These are phyloP conservation scores for Apiotrichum brassicae DNA, from an alignment of 1,284 basidiomycete species.

Conservation along the genomic window DNA sequence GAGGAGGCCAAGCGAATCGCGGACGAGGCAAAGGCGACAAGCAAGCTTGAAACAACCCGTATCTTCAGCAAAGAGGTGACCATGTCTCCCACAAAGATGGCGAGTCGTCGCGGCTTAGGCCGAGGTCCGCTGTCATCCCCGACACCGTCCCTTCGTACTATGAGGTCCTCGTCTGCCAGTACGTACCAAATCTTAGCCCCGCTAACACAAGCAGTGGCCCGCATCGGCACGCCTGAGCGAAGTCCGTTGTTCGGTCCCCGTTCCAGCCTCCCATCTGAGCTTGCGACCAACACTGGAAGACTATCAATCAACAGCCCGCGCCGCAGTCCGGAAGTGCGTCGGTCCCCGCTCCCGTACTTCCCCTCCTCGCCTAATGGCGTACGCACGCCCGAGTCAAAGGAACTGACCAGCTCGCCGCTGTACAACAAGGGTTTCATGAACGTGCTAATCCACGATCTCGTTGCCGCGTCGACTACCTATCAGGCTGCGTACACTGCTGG, in stretches of 20 bases:
- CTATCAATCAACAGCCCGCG: not conserved
- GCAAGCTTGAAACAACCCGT: not conserved
- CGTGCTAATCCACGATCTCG: constrained; percentile 1
- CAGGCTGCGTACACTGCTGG: constrained; percentile 3
- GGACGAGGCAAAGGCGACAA: not conserved
- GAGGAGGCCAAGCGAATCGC: not conserved
- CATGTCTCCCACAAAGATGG: no score
- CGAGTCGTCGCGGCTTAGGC: no score
- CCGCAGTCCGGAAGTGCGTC: not conserved
- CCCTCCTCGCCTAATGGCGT: not conserved
- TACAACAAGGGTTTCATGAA: constrained; percentile 5
- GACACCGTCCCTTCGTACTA: no score
- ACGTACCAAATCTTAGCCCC: no score
- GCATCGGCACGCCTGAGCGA: no score
- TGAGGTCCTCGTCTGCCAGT: no score
- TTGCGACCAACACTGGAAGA: not conserved
- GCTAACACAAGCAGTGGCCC: no score
- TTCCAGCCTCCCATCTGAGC: no score
- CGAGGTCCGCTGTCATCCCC: no score
- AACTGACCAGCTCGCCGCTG: constrained; percentile 6
- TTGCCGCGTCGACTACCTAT: not conserved
- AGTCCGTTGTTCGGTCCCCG: no score
- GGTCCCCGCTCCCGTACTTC: not conserved
- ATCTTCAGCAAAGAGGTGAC: no score
- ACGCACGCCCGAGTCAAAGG: not conserved